Conservation (phyloP, 768 basidiomycete genomes). For the Lactarius akahatsu region DNA sequence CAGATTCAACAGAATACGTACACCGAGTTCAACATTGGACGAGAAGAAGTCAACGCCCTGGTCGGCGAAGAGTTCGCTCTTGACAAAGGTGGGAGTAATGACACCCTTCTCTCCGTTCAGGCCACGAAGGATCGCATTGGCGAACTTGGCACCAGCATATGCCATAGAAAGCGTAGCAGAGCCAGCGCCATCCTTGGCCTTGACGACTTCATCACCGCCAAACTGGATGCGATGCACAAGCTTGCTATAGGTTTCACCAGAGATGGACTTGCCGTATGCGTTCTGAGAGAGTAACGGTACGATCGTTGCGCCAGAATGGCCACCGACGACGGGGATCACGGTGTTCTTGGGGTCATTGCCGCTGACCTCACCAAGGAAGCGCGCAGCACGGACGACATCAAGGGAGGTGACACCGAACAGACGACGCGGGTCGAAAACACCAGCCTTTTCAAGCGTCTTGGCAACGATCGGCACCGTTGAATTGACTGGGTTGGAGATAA, state of each 20-base stretch:
- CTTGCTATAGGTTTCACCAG: conserved; percentile 70
- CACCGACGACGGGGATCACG: conserved; percentile 84
- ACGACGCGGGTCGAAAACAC: conserved; percentile 85
- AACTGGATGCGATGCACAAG: conserved; percentile 94
- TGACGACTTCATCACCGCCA: conserved; percentile 97
- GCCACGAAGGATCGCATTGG: conserved; percentile 58
- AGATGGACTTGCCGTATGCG: conserved; percentile 62
- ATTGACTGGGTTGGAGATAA: conserved; percentile 99
- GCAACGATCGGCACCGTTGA: conserved; percentile 98
- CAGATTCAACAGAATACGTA: conserved; percentile 41
- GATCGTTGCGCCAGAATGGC: conserved; percentile 97
- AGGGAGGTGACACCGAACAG: conserved; percentile 98
- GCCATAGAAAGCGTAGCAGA: conserved; percentile 78
- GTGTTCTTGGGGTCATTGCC: conserved; percentile 65
- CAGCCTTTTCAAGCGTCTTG: conserved; percentile 84
- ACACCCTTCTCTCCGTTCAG: conserved; percentile 67
- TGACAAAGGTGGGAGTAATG: conserved; percentile 81
- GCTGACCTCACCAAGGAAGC: conserved; percentile 77
- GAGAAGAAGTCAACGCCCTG: conserved; percentile 96
- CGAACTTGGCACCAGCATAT: conserved; percentile 72
- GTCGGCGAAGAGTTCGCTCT: conserved; percentile 80
- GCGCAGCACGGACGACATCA: conserved; percentile 94
- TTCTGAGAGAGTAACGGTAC: conserved; percentile 93
- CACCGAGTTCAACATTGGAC: conserved; percentile 89
- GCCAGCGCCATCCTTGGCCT: conserved; percentile 91